These are phyloP conservation scores for Liriodendron chinense DNA, from an alignment of 164 flowering plant species.

Conservation along the genomic window DNA sequence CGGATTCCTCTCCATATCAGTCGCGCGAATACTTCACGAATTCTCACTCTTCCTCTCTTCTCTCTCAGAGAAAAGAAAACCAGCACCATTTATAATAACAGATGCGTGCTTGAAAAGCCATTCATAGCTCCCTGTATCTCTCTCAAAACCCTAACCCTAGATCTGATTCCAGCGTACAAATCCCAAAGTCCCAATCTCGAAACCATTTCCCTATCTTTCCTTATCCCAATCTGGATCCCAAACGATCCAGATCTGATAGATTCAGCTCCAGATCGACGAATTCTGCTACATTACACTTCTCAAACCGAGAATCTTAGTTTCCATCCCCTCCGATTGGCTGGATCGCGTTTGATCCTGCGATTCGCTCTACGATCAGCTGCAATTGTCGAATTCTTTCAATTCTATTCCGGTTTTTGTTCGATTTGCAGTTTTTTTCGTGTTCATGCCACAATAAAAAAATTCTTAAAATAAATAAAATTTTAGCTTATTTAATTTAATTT, in stretches of 20 bases:
- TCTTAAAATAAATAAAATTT: background rate
- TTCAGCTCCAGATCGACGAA: background rate
- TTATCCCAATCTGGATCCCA: background rate
- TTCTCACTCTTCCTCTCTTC: too few relatives aligned
- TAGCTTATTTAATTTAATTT: background rate
- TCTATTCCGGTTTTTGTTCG: background rate
- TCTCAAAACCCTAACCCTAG: background rate
- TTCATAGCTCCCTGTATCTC: background rate
- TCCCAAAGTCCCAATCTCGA: background rate
- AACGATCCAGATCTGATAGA: background rate
- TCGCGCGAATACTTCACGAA: too few relatives aligned
- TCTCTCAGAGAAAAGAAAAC: too few relatives aligned
- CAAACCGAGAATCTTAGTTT: background rate
- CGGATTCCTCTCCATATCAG: too few relatives aligned
- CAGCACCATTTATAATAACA: too few relatives aligned
- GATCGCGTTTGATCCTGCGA: background rate
- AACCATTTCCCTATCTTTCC: background rate
- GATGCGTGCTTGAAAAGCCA: constrained; percentile 4
- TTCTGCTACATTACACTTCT: background rate
- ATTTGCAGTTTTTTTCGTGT: background rate
- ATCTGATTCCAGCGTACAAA: background rate
- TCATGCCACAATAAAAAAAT: background rate
- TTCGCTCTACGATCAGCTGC: background rate
- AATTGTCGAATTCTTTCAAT: background rate
- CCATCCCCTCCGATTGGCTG: background rate